These are phyloP conservation scores for Somion occarium DNA, from an alignment of 1,284 basidiomycete genomes.

Conservation along the genomic window DNA sequence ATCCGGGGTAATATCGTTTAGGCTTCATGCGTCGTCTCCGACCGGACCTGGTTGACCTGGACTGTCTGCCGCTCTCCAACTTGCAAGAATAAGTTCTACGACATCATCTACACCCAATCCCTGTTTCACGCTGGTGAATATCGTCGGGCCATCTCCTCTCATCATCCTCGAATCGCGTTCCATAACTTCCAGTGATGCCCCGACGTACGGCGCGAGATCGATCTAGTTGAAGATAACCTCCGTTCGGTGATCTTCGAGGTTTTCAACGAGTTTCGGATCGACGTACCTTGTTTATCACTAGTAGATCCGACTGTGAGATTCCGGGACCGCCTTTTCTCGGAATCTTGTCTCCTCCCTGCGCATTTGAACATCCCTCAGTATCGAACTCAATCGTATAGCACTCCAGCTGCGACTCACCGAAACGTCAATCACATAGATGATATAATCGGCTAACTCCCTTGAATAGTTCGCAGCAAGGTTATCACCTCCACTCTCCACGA, in stretches of 20 bases:
- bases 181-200: conserved; percentile 94
- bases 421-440: conserved; percentile 91
- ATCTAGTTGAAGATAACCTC: no score
- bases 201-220: conserved; percentile 90
- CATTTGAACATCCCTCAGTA: background rate
- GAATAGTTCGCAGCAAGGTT: conserved; percentile 96
- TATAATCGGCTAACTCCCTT: conserved; percentile 94
- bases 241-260: background rate
- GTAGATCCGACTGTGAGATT: conserved; percentile 90
- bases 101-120: conserved; percentile 81
- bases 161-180: conserved; percentile 88
- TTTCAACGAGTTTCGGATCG: no score
- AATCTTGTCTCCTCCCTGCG: conserved; percentile 93
- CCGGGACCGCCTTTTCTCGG: conserved; percentile 97
- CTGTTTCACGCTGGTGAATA: conserved; percentile 87
- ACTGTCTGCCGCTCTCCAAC: conserved; percentile 77
- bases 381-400: background rate
- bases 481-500: conserved; percentile 96
- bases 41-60: conserved; percentile 57
- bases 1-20: no score
- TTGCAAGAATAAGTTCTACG: conserved; percentile 78
- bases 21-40: conserved; percentile 23
- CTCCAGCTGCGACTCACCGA: conserved; percentile 42
- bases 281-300: conserved; percentile 91
- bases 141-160: conserved; percentile 91